These are phyloP conservation scores for Colletotrichum magnum DNA, from an alignment of 2,329 filamentous ascomycete genomes.

Conservation along the genomic window DNA sequence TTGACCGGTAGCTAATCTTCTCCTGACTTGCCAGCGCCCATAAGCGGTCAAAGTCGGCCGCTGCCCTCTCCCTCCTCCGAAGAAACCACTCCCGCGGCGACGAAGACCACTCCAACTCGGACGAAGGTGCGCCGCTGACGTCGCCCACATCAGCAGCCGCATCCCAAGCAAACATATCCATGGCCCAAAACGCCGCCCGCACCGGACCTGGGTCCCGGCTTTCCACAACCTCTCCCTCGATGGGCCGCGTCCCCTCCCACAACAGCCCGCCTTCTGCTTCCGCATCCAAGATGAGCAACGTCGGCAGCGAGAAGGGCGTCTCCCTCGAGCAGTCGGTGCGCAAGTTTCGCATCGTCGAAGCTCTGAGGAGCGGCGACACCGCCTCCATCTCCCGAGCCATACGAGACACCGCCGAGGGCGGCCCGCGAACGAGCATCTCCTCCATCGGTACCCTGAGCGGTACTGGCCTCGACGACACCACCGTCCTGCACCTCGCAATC, in stretches of 20 bases:
- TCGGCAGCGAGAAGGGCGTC: slow-evolving; percentile 57
- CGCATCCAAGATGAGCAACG: slow-evolving; percentile 39
- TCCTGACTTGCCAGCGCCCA: slow-evolving; percentile 53
- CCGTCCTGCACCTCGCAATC: slow-evolving; percentile 91
- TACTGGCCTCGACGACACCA: slow-evolving; percentile 81
- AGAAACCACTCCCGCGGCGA: slow-evolving; percentile 65
- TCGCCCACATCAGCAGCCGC: slow-evolving; percentile 51
- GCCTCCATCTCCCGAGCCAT: slow-evolving; percentile 90
- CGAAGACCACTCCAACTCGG: slow-evolving; percentile 64
- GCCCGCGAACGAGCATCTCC: slow-evolving; percentile 70
- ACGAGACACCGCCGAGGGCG: slow-evolving; percentile 71
- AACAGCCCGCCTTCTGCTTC: slow-evolving; percentile 43
- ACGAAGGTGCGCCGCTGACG: slow-evolving; percentile 60
- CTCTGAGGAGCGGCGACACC: slow-evolving; percentile 90
- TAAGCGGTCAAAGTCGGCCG: slow-evolving; percentile 68
- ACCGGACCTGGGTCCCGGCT: slow-evolving; percentile 61
- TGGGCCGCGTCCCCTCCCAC: slow-evolving; percentile 59
- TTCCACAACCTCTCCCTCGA: slow-evolving; percentile 57
- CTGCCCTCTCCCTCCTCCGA: slow-evolving; percentile 67
- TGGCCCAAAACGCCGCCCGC: slow-evolving; percentile 54
- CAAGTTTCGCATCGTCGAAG: slow-evolving; percentile 95
- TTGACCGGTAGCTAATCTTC: slow-evolving; percentile 26
- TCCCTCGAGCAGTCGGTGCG: slow-evolving; percentile 93
- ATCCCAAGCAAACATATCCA: slow-evolving; percentile 50
- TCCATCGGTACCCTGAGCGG: slow-evolving; percentile 61